phyloP scores from a whole-genome alignment of 768 basidiomycete genomes.

The Tylopilus sp. region DNA sequence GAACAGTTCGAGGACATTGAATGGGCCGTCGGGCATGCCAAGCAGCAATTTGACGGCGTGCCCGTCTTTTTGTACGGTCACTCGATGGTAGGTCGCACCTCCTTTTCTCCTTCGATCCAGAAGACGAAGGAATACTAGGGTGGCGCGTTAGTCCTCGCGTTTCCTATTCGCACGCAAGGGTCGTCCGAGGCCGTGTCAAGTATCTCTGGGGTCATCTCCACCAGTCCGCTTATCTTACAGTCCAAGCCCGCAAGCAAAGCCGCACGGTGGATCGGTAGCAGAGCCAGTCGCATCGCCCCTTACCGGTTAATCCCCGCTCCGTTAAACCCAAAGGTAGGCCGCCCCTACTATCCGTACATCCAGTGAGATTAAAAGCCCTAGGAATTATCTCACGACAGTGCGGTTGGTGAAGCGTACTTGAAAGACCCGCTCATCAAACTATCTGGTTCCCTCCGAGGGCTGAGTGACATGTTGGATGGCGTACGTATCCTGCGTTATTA shows the following conservation, averaged over 20 bases:
- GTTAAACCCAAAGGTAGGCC: constrained; percentile 47
- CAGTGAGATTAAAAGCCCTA: constrained; percentile 23
- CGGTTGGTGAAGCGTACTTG: constrained; percentile 47
- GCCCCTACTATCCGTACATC: neutral
- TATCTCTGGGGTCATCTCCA: constrained; percentile 63
- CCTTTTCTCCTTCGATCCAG: neutral
- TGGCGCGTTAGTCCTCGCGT: constrained; percentile 62
- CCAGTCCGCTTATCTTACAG: constrained; percentile 65
- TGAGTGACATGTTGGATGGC: constrained; percentile 62
- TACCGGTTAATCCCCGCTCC: constrained; percentile 45
- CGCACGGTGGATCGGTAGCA: constrained; percentile 50
- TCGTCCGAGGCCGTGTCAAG: constrained; percentile 36
- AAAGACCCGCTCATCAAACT: constrained; percentile 58
- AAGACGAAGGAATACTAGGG: constrained; percentile 67
- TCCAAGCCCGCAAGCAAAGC: constrained; percentile 55
- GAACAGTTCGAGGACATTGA: constrained; percentile 63
- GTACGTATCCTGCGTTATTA: constrained; percentile 31
- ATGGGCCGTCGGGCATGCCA: constrained; percentile 58
- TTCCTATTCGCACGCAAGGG: constrained; percentile 42
- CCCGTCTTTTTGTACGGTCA: constrained; percentile 75
- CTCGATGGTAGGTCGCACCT: constrained; percentile 58
- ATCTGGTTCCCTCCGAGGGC: constrained; percentile 53
- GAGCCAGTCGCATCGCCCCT: constrained; percentile 48
- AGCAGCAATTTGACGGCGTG: constrained; percentile 35
- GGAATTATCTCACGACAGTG: constrained; percentile 58